A percentile compares a stretch with the other conserved stretches of the same genome.
These are phyloP conservation scores for Cinchona pubescens DNA, from an alignment of 257 asterid genomes.

Conservation along the genomic window DNA sequence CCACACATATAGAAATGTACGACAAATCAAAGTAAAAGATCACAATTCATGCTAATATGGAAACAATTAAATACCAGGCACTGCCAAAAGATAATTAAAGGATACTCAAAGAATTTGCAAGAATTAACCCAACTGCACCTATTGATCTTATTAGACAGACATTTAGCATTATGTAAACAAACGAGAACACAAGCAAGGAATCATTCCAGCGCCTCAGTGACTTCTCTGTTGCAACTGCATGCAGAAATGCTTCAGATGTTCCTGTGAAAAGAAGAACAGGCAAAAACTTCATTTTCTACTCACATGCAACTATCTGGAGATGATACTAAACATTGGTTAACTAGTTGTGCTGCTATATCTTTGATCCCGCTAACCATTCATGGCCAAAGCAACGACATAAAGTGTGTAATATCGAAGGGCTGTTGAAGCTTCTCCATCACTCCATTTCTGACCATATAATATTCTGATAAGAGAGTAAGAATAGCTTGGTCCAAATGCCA, in stretches of 20 bases:
- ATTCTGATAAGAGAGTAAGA: constrained; percentile 86
- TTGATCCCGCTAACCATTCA: constrained; percentile 93
- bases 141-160: constrained; percentile 71
- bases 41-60: neutral
- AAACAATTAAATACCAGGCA: neutral
- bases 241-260: constrained; percentile 95
- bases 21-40: neutral
- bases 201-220: constrained; percentile 76
- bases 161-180: constrained; percentile 65
- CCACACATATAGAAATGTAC: neutral
- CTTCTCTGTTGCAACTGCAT: constrained; percentile 84
- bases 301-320: neutral
- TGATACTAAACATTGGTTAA: neutral
- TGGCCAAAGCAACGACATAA: constrained; percentile 78
- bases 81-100: constrained; percentile 27
- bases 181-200: constrained; percentile 69
- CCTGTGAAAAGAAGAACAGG: constrained; percentile 39
- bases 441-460: constrained; percentile 91
- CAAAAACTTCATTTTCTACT: neutral
- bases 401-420: constrained; percentile 78
- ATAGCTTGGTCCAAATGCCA: constrained; percentile 95
- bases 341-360: neutral
- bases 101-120: constrained; percentile 97
- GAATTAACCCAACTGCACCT: constrained; percentile 83
- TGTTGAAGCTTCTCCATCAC: constrained; percentile 95